A percentile compares a stretch with the other conserved stretches of the same genome.
Evolutionary conservation across 345 rosid genomes (phyloP).

Genomic region (Populus pruinosa): DNA sequence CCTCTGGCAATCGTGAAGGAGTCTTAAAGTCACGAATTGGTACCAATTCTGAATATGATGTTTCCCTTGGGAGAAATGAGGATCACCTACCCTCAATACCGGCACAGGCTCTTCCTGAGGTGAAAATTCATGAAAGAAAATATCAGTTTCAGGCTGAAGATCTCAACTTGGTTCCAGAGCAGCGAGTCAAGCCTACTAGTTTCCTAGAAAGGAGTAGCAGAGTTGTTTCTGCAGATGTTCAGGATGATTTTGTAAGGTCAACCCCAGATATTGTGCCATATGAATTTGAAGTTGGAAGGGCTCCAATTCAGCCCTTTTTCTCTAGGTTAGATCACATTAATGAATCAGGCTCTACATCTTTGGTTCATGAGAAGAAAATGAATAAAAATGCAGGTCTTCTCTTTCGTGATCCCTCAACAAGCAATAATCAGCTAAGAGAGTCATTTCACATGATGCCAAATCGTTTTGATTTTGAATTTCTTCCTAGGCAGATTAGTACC

Average conservation of each 20-base stretch:
- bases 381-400: slow-evolving; percentile 17
- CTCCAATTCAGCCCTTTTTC: slow-evolving; percentile 22
- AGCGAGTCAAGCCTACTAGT: slow-evolving; percentile 22
- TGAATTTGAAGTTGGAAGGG: slow-evolving; percentile 19
- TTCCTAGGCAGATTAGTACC: slow-evolving; percentile 21
- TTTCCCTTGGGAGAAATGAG: slow-evolving; percentile 2
- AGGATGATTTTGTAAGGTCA: slow-evolving; percentile 31
- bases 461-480: slow-evolving; percentile 15
- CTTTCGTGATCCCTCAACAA: slow-evolving; percentile 23
- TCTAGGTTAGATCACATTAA: slow-evolving; percentile 13
- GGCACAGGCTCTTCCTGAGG: slow-evolving; percentile 17
- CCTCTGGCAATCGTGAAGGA: slow-evolving; percentile 4
- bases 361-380: slow-evolving; percentile 42
- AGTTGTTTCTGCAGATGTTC: slow-evolving; percentile 23
- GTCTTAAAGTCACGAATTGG: neutral
- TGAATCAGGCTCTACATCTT: slow-evolving; percentile 27
- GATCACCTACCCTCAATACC: neutral
- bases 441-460: slow-evolving; percentile 17
- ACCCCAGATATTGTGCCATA: slow-evolving; percentile 41
- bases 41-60: slow-evolving; percentile 3
- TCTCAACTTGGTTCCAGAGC: slow-evolving; percentile 16
- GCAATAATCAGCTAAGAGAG: slow-evolving; percentile 17
- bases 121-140: slow-evolving; percentile 24
- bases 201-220: slow-evolving; percentile 22
- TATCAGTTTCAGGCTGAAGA: slow-evolving; percentile 17